A percentile compares a stretch with the other conserved stretches of the same genome.
These are phyloP conservation scores for Hanseniaspora hatyaiensis DNA, from an alignment of 805 yeast species.

Conservation along the genomic window DNA sequence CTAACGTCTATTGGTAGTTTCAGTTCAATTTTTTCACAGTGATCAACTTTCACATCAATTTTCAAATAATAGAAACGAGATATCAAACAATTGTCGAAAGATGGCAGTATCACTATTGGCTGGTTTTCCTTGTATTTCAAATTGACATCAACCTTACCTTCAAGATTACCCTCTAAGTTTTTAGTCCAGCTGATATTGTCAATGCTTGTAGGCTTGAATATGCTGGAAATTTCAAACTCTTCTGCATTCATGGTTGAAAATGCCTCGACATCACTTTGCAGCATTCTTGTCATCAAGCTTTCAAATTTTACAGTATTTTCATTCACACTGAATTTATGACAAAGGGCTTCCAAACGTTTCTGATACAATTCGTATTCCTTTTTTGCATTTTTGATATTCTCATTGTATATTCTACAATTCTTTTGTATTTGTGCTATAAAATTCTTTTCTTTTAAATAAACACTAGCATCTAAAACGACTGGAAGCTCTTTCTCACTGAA, in stretches of 20 bases:
- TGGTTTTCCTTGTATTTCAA: slow-evolving; percentile 24
- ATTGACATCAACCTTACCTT: slow-evolving; percentile 16
- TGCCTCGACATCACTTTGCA: slow-evolving; percentile 27
- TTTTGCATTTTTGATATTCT: background rate
- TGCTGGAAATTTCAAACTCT: slow-evolving; percentile 21
- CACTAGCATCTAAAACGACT: slow-evolving; percentile 1
- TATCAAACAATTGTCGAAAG: slow-evolving; percentile 38
- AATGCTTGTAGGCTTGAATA: slow-evolving; percentile 21
- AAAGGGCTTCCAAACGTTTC: background rate
- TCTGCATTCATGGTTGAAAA: slow-evolving; percentile 23
- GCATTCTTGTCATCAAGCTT: slow-evolving; percentile 25
- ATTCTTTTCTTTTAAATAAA: background rate
- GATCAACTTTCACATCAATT: slow-evolving; percentile 36
- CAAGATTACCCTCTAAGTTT: slow-evolving; percentile 2
- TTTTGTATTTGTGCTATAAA: background rate
- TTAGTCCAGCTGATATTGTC: slow-evolving; percentile 1
- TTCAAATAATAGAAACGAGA: slow-evolving; percentile 40
- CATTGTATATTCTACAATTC: background rate
- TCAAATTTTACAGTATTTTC: slow-evolving; percentile 25
- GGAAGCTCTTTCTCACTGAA: slow-evolving; percentile 10
- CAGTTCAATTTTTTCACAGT: slow-evolving; percentile 27
- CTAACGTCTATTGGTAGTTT: slow-evolving; percentile 33
- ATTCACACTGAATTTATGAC: slow-evolving; percentile 1
- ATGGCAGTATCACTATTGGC: slow-evolving; percentile 36
- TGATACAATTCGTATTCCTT: background rate